Conservation (phyloP, 1,284 basidiomycete genomes). For the Pseudozyma tsukubaensis region DNA sequence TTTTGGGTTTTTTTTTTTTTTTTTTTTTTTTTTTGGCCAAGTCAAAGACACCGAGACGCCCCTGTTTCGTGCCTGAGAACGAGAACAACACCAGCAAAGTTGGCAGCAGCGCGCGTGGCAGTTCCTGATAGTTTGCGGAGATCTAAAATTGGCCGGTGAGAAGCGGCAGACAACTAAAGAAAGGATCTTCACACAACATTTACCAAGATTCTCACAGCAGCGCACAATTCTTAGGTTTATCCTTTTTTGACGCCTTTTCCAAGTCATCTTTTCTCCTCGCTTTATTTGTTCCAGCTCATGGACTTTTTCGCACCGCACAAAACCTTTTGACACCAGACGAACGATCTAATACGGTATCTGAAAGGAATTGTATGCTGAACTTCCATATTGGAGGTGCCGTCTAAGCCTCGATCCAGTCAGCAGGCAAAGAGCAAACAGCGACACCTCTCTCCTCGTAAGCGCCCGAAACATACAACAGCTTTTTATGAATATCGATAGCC, state of each 20-base stretch:
- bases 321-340: background rate
- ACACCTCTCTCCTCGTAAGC: slow-evolving; percentile 57
- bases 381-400: background rate
- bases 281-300: slow-evolving; percentile 2
- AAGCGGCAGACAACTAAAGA: background rate
- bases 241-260: background rate
- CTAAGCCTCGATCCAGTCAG: slow-evolving; percentile 42
- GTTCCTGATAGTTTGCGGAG: slow-evolving; percentile 10
- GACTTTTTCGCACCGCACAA: slow-evolving; percentile 3
- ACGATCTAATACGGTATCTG: too few species aligned
- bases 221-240: too few species aligned
- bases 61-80: slow-evolving; percentile 37
- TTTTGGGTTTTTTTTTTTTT: too few species aligned
- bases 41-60: slow-evolving; percentile 8
- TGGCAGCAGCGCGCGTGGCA: too few species aligned
- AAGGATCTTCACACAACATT: slow-evolving; percentile 44
- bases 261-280: background rate
- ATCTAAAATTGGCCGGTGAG: slow-evolving; percentile 22
- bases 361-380: too few species aligned
- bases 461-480: slow-evolving; percentile 44
- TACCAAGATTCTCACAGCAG: background rate
- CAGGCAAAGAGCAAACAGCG: slow-evolving; percentile 44
- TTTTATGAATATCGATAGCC: slow-evolving; percentile 43
- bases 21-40: background rate
- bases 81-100: background rate